Conservation (phyloP, 2,329 filamentous ascomycete genomes). For the Eutypa lata region DNA sequence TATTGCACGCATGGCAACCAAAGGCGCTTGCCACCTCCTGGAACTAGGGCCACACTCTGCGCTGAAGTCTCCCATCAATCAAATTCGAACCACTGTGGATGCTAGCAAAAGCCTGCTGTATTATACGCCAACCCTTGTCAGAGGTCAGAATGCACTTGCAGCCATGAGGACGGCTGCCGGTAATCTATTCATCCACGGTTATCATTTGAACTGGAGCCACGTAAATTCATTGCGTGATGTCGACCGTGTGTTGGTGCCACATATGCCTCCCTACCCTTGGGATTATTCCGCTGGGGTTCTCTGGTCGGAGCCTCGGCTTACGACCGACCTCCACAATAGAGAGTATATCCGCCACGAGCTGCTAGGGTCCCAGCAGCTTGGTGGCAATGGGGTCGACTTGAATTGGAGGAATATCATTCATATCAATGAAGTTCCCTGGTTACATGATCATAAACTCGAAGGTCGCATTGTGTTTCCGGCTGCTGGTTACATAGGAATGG, state of each 20-base stretch:
- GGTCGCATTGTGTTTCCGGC: constrained; percentile 15
- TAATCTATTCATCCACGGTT: neutral
- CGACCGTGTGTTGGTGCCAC: neutral
- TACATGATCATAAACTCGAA: constrained; percentile 16
- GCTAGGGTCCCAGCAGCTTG: constrained; percentile 1
- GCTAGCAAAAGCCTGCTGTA: neutral
- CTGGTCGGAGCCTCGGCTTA: constrained; percentile 10
- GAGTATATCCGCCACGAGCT: constrained; percentile 14
- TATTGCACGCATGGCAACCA: neutral
- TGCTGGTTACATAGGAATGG: constrained; percentile 12
- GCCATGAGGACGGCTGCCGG: constrained; percentile 8
- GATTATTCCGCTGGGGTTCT: constrained; percentile 22
- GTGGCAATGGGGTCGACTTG: constrained; percentile 12
- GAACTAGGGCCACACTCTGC: constrained; percentile 23
- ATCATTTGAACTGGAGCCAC: neutral
- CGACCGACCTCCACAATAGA: constrained; percentile 8
- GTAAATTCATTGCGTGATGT: neutral
- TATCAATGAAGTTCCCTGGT: constrained; percentile 13
- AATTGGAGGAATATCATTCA: constrained; percentile 14
- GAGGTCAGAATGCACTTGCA: constrained; percentile 1
- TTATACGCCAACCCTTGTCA: constrained; percentile 1
- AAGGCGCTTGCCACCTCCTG: constrained; percentile 3
- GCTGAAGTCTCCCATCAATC: constrained; percentile 30
- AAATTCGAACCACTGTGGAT: constrained; percentile 20
- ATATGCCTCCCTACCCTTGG: constrained; percentile 35